Conservation (phyloP, 495 filamentous ascomycete species). For the Eremomyces bilateralis region DNA sequence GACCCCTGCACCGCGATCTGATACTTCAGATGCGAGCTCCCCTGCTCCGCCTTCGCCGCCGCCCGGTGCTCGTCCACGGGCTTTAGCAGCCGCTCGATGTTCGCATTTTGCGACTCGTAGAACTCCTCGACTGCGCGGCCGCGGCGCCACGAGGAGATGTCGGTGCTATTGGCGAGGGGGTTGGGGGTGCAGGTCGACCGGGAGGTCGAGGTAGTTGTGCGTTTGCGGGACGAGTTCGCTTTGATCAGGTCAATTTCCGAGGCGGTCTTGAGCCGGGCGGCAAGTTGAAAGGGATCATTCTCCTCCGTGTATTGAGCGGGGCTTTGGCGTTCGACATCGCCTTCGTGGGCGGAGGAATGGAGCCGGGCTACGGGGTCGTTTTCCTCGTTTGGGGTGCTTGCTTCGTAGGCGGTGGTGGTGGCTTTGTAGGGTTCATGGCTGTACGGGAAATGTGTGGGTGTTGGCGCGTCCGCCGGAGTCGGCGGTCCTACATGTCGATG, state of each 20-base stretch:
- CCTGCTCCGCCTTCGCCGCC: conserved; percentile 55
- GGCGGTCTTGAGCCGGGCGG: conserved; percentile 53
- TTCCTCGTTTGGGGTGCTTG: conserved; percentile 17
- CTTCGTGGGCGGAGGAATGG: conserved; percentile 6
- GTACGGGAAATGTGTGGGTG: background rate
- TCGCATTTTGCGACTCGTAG: conserved; percentile 82
- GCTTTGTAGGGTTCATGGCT: background rate
- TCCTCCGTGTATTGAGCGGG: conserved; percentile 34
- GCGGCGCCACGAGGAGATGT: conserved; percentile 14
- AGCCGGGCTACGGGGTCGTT: conserved; percentile 26
- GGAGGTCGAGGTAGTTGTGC: conserved; percentile 17
- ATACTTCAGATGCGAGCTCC: conserved; percentile 62
- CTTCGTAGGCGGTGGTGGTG: conserved; percentile 24
- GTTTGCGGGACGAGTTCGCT: conserved; percentile 66
- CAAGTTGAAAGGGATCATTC: conserved; percentile 67
- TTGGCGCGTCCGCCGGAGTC: conserved; percentile 12
- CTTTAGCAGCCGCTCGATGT: conserved; percentile 77
- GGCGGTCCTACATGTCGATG: conserved; percentile 4
- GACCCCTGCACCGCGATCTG: conserved; percentile 82
- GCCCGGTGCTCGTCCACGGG: conserved; percentile 78
- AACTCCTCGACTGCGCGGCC: conserved; percentile 58
- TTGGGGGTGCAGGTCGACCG: too few species aligned
- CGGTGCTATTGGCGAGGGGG: conserved; percentile 16
- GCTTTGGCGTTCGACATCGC: conserved; percentile 38
- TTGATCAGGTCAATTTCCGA: conserved; percentile 60